Evolutionary conservation across 768 basidiomycete genomes (phyloP).

Genomic region (Piloderma croceum): DNA sequence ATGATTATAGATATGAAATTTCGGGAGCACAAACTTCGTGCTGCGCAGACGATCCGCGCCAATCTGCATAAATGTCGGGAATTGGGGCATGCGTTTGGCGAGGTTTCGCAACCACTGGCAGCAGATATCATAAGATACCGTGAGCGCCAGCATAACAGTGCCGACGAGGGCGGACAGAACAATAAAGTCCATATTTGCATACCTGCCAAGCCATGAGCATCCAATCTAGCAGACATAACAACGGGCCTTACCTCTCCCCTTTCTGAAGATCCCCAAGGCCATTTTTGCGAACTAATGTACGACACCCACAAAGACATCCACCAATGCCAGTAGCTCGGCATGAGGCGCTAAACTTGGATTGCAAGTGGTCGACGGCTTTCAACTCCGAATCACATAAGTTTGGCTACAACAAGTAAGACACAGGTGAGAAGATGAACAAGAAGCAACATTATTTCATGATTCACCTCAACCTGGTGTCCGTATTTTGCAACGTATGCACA

Average conservation of each 20-base stretch:
- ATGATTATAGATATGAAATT: not conserved
- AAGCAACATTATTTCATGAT: too few relatives aligned
- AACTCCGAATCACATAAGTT: too few relatives aligned
- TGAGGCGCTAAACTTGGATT: conserved; percentile 1
- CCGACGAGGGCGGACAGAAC: conserved; percentile 1
- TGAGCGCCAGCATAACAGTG: not conserved
- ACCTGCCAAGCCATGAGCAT: conserved; percentile 6
- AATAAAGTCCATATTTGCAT: conserved; percentile 12
- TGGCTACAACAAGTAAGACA: not conserved
- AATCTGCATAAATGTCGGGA: not conserved
- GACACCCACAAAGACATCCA: conserved; percentile 6
- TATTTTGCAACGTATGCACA: not conserved
- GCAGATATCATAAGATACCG: conserved; percentile 1
- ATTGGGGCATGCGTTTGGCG: not conserved
- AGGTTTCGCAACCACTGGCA: not conserved
- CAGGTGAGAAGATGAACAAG: too few relatives aligned
- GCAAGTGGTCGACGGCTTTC: not conserved
- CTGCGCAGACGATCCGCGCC: not conserved
- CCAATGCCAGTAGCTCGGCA: conserved; percentile 13
- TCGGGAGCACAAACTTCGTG: not conserved
- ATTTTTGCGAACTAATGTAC: conserved; percentile 10
- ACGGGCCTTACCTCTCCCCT: conserved; percentile 10
- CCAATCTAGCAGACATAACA: not conserved
- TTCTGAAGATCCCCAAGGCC: conserved; percentile 11
- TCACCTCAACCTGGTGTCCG: not conserved